phyloP scores from a whole-genome alignment of 352 stramenopile species.

The Globisporangium echinulatum region DNA sequence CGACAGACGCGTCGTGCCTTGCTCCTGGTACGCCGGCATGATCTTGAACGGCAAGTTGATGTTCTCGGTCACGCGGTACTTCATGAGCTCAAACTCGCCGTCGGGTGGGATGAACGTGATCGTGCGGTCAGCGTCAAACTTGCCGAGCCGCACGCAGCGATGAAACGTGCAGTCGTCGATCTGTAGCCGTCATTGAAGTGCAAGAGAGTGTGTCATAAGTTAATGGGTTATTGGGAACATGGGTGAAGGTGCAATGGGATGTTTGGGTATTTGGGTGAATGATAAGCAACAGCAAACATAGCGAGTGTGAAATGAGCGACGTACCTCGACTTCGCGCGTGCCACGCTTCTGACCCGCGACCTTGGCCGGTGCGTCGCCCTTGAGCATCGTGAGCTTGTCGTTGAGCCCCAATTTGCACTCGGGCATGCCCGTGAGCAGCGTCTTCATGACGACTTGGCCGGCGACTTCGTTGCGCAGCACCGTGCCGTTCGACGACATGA shows the following conservation, averaged over 20 bases:
- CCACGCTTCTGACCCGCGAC: conserved; percentile 66
- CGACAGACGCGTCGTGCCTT: conserved; percentile 74
- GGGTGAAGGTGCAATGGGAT: too few relatives aligned
- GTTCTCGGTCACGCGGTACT: conserved; percentile 96
- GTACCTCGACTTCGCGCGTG: conserved; percentile 61
- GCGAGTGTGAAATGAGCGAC: neutral
- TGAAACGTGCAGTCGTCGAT: conserved; percentile 99
- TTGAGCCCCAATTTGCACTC: conserved; percentile 99
- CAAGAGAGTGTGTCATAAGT: neutral
- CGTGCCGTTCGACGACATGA: conserved; percentile 92
- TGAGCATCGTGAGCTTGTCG: conserved; percentile 98
- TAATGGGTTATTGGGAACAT: neutral
- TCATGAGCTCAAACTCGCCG: conserved; percentile 99
- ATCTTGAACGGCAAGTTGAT: conserved; percentile 98
- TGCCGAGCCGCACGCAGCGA: conserved; percentile 94
- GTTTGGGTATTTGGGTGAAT: too few relatives aligned
- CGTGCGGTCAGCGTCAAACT: conserved; percentile 95
- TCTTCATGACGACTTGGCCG: conserved; percentile 97
- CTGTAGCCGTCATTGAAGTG: conserved; percentile 22
- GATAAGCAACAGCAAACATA: too few relatives aligned
- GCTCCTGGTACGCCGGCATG: conserved; percentile 96
- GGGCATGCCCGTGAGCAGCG: conserved; percentile 96
- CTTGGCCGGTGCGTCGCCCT: conserved; percentile 67
- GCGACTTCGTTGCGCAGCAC: conserved; percentile 95
- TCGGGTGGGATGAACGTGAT: conserved; percentile 99